These are phyloP conservation scores for Clitopilus passeckerianus DNA, from an alignment of 768 basidiomycete genomes.

Conservation along the genomic window DNA sequence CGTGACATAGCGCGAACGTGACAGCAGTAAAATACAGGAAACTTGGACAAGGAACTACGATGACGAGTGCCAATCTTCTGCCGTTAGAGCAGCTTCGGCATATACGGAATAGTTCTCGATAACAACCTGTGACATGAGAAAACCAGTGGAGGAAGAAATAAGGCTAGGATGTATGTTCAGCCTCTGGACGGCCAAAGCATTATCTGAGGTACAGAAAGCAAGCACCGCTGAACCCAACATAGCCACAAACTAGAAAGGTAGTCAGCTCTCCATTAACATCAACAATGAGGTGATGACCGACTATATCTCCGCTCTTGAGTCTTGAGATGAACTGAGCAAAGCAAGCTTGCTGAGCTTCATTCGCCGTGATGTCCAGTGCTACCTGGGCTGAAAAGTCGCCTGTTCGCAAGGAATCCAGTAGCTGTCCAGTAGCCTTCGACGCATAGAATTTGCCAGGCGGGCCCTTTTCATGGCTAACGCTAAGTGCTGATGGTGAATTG, in stretches of 20 bases:
- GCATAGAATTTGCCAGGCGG: constrained; percentile 62
- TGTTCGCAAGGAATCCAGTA: constrained; percentile 50
- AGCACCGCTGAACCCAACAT: constrained; percentile 47
- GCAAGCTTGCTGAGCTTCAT: constrained; percentile 35
- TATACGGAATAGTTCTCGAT: constrained; percentile 60
- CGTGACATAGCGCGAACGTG: constrained; percentile 13
- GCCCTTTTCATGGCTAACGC: constrained; percentile 29
- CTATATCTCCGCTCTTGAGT: constrained; percentile 49
- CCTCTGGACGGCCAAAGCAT: constrained; percentile 36
- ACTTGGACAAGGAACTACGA: constrained; percentile 1
- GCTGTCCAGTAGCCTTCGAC: constrained; percentile 35
- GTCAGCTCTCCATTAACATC: background rate
- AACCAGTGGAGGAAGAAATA: constrained; percentile 33
- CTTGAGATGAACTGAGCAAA: constrained; percentile 47
- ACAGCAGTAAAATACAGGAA: background rate
- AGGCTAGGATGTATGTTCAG: constrained; percentile 46
- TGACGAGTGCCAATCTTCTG: constrained; percentile 34
- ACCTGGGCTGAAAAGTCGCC: constrained; percentile 47
- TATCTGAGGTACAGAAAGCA: constrained; percentile 55
- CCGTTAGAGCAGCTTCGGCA: constrained; percentile 42
- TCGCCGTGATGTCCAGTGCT: constrained; percentile 30
- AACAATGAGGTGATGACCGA: constrained; percentile 20
- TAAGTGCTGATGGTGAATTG: constrained; percentile 17
- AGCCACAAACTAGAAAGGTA: constrained; percentile 45
- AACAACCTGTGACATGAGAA: constrained; percentile 51